Percentiles rank a stretch among this genome's conserved stretches.
Evolutionary conservation across 345 rosid genomes (phyloP).

Genomic region (Pugionium dolabratum): DNA sequence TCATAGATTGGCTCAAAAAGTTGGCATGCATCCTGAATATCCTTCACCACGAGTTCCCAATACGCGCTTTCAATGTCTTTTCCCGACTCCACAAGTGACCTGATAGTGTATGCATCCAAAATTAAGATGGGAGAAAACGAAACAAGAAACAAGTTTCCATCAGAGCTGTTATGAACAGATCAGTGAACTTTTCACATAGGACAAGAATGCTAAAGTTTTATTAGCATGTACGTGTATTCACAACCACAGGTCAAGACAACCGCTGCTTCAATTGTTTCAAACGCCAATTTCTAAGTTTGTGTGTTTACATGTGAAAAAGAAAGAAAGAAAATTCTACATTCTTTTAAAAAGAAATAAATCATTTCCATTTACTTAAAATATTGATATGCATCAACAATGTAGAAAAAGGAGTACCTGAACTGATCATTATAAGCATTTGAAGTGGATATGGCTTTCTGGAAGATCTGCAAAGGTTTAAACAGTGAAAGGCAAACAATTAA

Average conservation of each 20-base stretch:
- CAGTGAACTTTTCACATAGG: background rate
- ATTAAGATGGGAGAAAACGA: background rate
- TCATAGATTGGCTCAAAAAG: slow-evolving; percentile 94
- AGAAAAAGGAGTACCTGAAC: slow-evolving; percentile 59
- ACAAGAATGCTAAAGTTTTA: too few species aligned
- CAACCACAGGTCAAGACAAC: too few species aligned
- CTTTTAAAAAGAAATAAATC: background rate
- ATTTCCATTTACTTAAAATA: too few species aligned
- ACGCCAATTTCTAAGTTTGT: too few species aligned
- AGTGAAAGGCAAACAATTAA: background rate
- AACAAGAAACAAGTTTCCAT: background rate
- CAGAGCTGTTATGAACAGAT: background rate
- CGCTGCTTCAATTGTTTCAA: too few species aligned
- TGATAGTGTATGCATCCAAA: slow-evolving; percentile 30
- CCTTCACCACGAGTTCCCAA: slow-evolving; percentile 98
- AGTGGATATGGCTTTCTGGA: slow-evolving; percentile 96
- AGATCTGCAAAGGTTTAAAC: slow-evolving; percentile 63
- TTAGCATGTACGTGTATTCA: too few species aligned
- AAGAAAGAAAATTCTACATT: too few species aligned
- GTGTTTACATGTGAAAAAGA: too few species aligned
- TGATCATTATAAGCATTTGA: slow-evolving; percentile 96
- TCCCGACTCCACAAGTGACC: slow-evolving; percentile 89
- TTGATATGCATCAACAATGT: background rate
- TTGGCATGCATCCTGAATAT: slow-evolving; percentile 95
- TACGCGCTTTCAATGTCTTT: slow-evolving; percentile 85